These are phyloP conservation scores for Ophiostoma sp. DNA, from an alignment of 2,329 filamentous ascomycete genomes.

Conservation along the genomic window DNA sequence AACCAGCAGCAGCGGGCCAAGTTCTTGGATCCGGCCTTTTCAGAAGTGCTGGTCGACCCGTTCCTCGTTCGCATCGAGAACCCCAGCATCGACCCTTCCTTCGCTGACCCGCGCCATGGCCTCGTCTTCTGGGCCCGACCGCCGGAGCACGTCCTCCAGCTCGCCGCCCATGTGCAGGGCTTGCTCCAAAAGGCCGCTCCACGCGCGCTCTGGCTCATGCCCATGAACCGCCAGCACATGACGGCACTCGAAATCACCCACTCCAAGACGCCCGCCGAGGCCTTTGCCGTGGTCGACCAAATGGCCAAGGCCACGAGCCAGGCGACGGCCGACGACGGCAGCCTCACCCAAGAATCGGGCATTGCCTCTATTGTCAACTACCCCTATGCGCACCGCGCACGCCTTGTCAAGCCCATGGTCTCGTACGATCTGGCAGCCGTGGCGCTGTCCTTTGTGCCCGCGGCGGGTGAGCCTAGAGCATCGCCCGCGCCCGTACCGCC, in stretches of 20 bases:
- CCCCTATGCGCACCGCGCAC: slow-evolving; percentile 62
- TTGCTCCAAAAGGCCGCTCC: slow-evolving; percentile 59
- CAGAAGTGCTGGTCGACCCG: slow-evolving; percentile 72
- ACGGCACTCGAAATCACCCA: slow-evolving; percentile 85
- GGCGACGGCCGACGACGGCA: neutral
- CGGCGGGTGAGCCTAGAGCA: slow-evolving; percentile 58
- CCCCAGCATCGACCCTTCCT: slow-evolving; percentile 64
- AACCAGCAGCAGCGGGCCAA: slow-evolving; percentile 75
- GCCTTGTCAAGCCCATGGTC: slow-evolving; percentile 78
- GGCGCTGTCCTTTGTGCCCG: slow-evolving; percentile 84
- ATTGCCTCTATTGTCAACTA: slow-evolving; percentile 63
- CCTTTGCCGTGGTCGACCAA: slow-evolving; percentile 59
- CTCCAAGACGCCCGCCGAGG: slow-evolving; percentile 69
- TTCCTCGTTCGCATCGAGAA: slow-evolving; percentile 70
- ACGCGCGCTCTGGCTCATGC: slow-evolving; percentile 79
- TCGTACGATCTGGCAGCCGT: slow-evolving; percentile 84
- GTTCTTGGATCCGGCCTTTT: slow-evolving; percentile 68
- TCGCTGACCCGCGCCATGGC: slow-evolving; percentile 74
- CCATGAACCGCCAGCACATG: slow-evolving; percentile 73
- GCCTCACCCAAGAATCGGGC: slow-evolving; percentile 38
- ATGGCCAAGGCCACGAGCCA: slow-evolving; percentile 41
- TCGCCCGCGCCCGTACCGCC: slow-evolving; percentile 46
- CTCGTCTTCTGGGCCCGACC: slow-evolving; percentile 88
- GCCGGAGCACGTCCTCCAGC: slow-evolving; percentile 65
- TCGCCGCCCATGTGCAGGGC: slow-evolving; percentile 69